phyloP scores from a whole-genome alignment of 139 green algal genomes.

The Desmodesmus armatus region DNA sequence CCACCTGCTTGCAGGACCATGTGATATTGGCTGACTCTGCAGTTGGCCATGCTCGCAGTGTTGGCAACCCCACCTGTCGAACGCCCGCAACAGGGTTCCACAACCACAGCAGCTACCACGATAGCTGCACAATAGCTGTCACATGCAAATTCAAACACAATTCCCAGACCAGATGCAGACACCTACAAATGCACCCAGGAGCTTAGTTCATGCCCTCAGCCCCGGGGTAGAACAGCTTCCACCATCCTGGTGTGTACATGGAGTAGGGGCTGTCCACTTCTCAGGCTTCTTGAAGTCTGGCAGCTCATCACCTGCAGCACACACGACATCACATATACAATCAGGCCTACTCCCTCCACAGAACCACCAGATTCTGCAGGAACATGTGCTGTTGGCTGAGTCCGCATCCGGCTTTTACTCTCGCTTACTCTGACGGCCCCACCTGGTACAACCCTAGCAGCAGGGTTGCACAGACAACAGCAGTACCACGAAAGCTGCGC shows the following conservation, averaged over 20 bases:
- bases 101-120: too few relatives aligned
- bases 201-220: too few relatives aligned
- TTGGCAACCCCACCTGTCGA: too few relatives aligned
- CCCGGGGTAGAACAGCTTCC: slow-evolving; percentile 73
- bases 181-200: neutral
- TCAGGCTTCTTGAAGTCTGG: slow-evolving; percentile 75
- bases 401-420: neutral
- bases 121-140: too few relatives aligned
- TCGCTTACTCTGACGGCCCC: neutral
- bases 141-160: too few relatives aligned
- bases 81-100: too few relatives aligned
- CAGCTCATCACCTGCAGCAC: slow-evolving; percentile 53
- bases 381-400: neutral
- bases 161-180: too few relatives aligned
- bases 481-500: neutral
- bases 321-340: neutral
- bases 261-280: slow-evolving; percentile 91
- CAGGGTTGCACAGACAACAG: neutral
- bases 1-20: too few relatives aligned
- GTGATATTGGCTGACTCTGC: too few relatives aligned
- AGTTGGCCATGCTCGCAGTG: too few relatives aligned
- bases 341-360: neutral
- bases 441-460: neutral
- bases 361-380: too few relatives aligned
- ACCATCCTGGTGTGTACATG: slow-evolving; percentile 77